Percentiles rank a stretch among this genome's conserved stretches.
These are phyloP conservation scores for Chaetomium sp. DNA, from an alignment of 2,329 filamentous ascomycete genomes.

Conservation along the genomic window DNA sequence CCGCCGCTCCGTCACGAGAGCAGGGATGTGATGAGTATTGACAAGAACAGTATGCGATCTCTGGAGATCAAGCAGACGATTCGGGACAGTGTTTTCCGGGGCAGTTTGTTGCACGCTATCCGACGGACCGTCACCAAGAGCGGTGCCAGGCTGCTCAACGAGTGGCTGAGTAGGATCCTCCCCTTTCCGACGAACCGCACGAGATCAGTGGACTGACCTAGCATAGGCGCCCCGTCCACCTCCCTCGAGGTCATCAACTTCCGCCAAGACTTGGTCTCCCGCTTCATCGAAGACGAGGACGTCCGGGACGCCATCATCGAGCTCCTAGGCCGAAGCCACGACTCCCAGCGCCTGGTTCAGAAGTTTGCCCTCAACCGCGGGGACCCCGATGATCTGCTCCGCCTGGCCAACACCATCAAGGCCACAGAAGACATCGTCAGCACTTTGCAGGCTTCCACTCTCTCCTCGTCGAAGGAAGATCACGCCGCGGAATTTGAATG, in stretches of 20 bases:
- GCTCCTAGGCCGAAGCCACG: constrained; percentile 68
- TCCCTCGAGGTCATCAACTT: constrained; percentile 70
- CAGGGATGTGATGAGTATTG: constrained; percentile 78
- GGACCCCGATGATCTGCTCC: constrained; percentile 85
- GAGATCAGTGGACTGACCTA: constrained; percentile 5
- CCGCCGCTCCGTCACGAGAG: constrained; percentile 69
- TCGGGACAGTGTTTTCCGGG: constrained; percentile 68
- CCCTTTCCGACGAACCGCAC: neutral
- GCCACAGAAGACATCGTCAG: constrained; percentile 61
- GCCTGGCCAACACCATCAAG: constrained; percentile 71
- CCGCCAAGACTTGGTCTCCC: constrained; percentile 73
- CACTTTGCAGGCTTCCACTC: constrained; percentile 32
- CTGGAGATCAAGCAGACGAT: constrained; percentile 86
- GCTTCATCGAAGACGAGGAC: constrained; percentile 59
- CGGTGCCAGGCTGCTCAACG: constrained; percentile 74
- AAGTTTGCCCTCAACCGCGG: constrained; percentile 90
- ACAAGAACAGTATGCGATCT: constrained; percentile 83
- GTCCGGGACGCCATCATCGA: constrained; percentile 64
- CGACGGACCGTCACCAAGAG: constrained; percentile 87
- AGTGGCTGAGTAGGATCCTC: constrained; percentile 66
- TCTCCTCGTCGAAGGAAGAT: constrained; percentile 1
- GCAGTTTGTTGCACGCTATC: constrained; percentile 85
- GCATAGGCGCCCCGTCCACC: constrained; percentile 66
- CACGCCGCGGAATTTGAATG: constrained; percentile 25
- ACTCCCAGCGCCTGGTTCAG: constrained; percentile 84